phyloP scores from a whole-genome alignment of 2,329 filamentous ascomycete species.

The Fusarium verrucosum region DNA sequence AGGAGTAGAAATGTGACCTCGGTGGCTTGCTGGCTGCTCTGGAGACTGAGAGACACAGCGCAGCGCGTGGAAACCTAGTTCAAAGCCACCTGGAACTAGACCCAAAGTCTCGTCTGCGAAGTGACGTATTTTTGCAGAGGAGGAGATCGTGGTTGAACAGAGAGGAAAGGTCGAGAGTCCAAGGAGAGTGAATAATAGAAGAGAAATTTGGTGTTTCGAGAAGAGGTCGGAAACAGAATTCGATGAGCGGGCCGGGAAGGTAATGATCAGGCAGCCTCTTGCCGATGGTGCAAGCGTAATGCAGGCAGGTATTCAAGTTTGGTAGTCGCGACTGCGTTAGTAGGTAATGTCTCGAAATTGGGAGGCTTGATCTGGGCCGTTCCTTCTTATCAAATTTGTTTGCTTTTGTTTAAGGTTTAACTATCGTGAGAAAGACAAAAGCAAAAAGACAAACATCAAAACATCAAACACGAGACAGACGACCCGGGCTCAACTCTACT shows the following conservation, averaged over 20 bases:
- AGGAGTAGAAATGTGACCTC: background rate
- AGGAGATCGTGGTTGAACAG: background rate
- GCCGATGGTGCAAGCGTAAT: background rate
- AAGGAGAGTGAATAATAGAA: background rate
- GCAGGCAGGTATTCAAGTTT: conserved; percentile 1
- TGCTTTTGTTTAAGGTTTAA: background rate
- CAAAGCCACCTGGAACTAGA: conserved; percentile 20
- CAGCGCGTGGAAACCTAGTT: conserved; percentile 8
- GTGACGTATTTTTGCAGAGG: conserved; percentile 10
- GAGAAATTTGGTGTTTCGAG: background rate
- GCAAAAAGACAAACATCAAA: background rate
- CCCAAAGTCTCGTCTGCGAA: conserved; percentile 16
- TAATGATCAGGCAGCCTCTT: conserved; percentile 10
- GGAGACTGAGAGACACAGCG: conserved; percentile 6
- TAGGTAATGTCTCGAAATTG: conserved; percentile 4
- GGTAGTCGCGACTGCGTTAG: conserved; percentile 15
- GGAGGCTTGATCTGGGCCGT: conserved; percentile 11
- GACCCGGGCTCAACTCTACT: conserved; percentile 9
- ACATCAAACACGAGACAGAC: background rate
- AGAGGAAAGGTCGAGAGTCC: background rate
- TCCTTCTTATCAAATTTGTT: background rate
- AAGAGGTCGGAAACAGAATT: conserved; percentile 9
- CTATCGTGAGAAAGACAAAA: background rate
- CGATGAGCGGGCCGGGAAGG: conserved; percentile 20
- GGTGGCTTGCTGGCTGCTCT: conserved; percentile 12